phyloP scores from a whole-genome alignment of 495 filamentous ascomycete genomes.

The Jackrogersella minutella region DNA sequence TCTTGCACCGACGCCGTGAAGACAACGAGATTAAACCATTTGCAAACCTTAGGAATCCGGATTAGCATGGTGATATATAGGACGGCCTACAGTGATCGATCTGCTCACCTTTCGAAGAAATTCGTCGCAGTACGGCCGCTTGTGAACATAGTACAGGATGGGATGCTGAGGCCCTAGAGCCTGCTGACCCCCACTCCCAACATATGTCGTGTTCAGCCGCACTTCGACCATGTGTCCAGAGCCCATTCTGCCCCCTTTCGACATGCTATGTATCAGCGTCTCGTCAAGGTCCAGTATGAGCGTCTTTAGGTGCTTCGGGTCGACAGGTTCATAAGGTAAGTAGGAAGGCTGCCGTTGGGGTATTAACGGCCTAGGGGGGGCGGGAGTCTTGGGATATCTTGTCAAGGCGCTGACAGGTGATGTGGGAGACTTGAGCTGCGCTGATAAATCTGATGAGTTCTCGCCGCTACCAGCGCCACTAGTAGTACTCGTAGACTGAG shows the following conservation, averaged over 20 bases:
- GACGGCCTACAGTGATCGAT: background rate
- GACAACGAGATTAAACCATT: conserved; percentile 98
- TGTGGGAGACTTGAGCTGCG: conserved; percentile 85
- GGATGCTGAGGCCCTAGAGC: conserved; percentile 87
- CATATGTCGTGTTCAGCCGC: conserved; percentile 74
- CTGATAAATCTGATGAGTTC: conserved; percentile 51
- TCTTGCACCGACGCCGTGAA: conserved; percentile 98
- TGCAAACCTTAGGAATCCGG: conserved; percentile 66
- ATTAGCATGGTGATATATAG: conserved; percentile 17
- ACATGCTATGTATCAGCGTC: conserved; percentile 95
- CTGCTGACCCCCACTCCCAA: conserved; percentile 68
- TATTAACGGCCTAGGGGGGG: conserved; percentile 88
- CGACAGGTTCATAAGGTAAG: conserved; percentile 58
- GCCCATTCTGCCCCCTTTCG: conserved; percentile 94
- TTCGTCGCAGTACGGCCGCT: conserved; percentile 95
- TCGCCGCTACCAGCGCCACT: conserved; percentile 39
- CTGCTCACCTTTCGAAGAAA: conserved; percentile 81
- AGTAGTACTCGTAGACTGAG: conserved; percentile 53
- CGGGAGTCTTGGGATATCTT: conserved; percentile 86
- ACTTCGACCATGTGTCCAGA: conserved; percentile 99
- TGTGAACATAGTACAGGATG: conserved; percentile 98
- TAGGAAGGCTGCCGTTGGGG: conserved; percentile 87
- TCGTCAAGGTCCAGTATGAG: conserved; percentile 96
- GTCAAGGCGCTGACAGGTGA: conserved; percentile 82
- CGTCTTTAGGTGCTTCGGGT: conserved; percentile 76